These are phyloP conservation scores for Fusarium torulosum DNA, from an alignment of 2,329 filamentous ascomycete genomes.

Conservation along the genomic window DNA sequence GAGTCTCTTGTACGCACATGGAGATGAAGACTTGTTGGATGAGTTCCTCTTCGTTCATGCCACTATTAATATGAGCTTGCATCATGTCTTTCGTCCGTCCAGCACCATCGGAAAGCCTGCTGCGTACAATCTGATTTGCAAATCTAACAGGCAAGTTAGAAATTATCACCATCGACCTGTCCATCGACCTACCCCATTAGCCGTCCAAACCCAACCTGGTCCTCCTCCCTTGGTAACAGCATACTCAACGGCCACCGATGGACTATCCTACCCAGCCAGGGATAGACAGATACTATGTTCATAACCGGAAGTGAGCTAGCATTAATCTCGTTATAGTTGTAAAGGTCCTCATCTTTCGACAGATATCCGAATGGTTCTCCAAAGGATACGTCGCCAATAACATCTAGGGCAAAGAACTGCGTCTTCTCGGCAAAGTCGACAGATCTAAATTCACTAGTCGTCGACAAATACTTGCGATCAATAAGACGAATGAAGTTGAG, in stretches of 20 bases:
- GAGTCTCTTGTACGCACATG: constrained; percentile 46
- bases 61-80: constrained; percentile 55
- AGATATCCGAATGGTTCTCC: constrained; percentile 64
- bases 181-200: constrained; percentile 52
- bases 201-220: constrained; percentile 56
- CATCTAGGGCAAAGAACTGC: constrained; percentile 67
- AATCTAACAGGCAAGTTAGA: constrained; percentile 20
- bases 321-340: constrained; percentile 53
- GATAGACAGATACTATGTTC: constrained; percentile 54
- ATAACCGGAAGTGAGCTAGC: constrained; percentile 56
- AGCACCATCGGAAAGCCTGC: constrained; percentile 37
- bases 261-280: constrained; percentile 52
- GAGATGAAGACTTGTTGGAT: constrained; percentile 56
- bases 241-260: constrained; percentile 55
- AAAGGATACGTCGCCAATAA: constrained; percentile 64
- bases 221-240: constrained; percentile 53
- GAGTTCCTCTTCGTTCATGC: constrained; percentile 53
- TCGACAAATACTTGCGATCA: constrained; percentile 61
- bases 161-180: rapidly evolving
- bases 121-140: constrained; percentile 41
- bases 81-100: constrained; percentile 54
- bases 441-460: constrained; percentile 48
- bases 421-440: constrained; percentile 63
- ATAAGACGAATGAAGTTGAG: constrained; percentile 59
- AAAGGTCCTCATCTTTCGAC: constrained; percentile 58